Base-by-base conservation (phyloP, 148 eudicot genomes). In the Spergularia marina region DNA sequence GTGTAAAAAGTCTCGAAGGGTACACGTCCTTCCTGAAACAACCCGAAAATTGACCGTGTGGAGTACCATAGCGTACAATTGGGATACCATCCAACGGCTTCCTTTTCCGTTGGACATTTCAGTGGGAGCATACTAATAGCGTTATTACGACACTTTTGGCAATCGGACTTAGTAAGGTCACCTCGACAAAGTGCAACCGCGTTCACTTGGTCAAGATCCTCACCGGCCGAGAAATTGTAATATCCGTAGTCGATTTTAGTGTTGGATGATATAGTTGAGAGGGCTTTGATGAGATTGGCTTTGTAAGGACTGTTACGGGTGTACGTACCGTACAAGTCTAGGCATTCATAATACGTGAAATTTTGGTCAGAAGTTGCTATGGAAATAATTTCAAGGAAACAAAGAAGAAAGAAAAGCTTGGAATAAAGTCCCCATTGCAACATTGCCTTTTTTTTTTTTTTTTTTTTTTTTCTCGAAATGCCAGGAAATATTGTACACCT, bases 231-330 rank as follows among this genome's bases (percentile, higher is more conserved):
- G 73, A 74, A 65, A 52, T 80, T 77, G 83, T 68, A 23, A 82
- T 79, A 75, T 82, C 85, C 88, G 77, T 83, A 64, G 80, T 83
- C 49, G 80, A 86, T 71, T 75, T 75, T 9, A 39, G 75, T 63
- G 55, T 74, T 10, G 41, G 78, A 57, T 44, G 75, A 65, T 21
- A 76, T 58, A 39, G 20, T 18, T 0, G 65, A 68, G 8, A 76
- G 56, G 3, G 49, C 58, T 18, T n/a, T 76, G 44, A 55, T 5
- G 30, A 68, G 79, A 20, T 69, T 76, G 20, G 67, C 4, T 58
- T 76, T 60, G 34, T 15, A 69, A 1, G 67, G 59, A 30, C 79
- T 76, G 5, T 68, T 49, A 0, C 10, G 25, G 10, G 74, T 52
- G 79, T 68, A 76, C 12, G 62, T 68, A 9, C 79, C 79, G 10